Percentiles rank a stretch among this genome's conserved stretches.
Conservation (phyloP, 2,329 filamentous ascomycete genomes). For the Cadophora sp. region DNA sequence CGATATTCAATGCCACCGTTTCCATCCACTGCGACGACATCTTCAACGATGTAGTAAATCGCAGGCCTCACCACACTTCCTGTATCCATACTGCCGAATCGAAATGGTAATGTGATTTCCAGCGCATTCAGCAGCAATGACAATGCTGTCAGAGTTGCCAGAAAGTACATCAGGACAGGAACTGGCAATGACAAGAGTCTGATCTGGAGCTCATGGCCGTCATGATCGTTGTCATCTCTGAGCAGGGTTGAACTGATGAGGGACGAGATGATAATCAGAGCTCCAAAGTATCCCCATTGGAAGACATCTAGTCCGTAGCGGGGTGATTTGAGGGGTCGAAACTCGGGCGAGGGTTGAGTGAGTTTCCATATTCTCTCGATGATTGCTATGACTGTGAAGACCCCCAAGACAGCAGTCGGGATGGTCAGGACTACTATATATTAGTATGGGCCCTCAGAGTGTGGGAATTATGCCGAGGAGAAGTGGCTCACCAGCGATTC, state of each 20-base stretch:
- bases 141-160: constrained; percentile 32
- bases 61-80: constrained; percentile 50
- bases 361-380: constrained; percentile 35
- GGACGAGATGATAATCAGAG: constrained; percentile 33
- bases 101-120: constrained; percentile 31
- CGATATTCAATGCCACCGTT: constrained; percentile 58
- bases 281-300: constrained; percentile 37
- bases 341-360: constrained; percentile 25
- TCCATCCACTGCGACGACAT: constrained; percentile 73
- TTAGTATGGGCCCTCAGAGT: constrained; percentile 22
- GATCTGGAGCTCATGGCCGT: constrained; percentile 31
- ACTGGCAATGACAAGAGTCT: constrained; percentile 30
- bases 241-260: constrained; percentile 33
- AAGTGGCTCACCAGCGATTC: constrained; percentile 26
- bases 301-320: constrained; percentile 34
- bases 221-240: constrained; percentile 30
- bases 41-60: constrained; percentile 71
- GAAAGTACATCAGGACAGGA: constrained; percentile 34
- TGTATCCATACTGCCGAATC: constrained; percentile 31
- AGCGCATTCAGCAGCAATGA: constrained; percentile 29
- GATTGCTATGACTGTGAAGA: constrained; percentile 34
- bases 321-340: constrained; percentile 27
- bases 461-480: not conserved
- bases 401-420: constrained; percentile 34
- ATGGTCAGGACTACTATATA: constrained; percentile 31